A percentile compares a stretch with the other conserved stretches of the same genome.
phyloP scores from a whole-genome alignment of 139 green algal species.

The Chlorella sp. region DNA sequence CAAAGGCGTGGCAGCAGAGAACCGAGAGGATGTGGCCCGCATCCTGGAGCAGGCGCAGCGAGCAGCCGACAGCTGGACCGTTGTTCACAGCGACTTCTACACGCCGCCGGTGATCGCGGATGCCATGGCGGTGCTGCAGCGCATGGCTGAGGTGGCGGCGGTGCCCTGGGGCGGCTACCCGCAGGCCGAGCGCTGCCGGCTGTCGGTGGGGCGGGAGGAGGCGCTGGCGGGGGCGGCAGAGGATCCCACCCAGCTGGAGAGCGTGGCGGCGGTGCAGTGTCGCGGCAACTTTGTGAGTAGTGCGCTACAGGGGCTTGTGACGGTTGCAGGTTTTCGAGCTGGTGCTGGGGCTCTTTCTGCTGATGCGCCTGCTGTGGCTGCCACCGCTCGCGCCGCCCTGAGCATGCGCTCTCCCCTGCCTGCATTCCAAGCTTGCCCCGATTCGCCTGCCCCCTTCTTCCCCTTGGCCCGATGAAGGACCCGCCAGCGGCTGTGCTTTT shows the following conservation, averaged over 20 bases:
- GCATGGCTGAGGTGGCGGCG: slow-evolving; percentile 50
- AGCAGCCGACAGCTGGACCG: slow-evolving; percentile 42
- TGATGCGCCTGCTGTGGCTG: too few species aligned
- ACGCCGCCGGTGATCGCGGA: slow-evolving; percentile 66
- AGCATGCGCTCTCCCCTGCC: too few species aligned
- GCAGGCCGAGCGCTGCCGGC: slow-evolving; percentile 68
- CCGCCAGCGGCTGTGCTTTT: too few species aligned
- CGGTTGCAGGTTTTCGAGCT: too few species aligned
- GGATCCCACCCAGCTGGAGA: slow-evolving; percentile 38
- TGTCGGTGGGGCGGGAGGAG: slow-evolving; percentile 70
- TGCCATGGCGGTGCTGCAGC: slow-evolving; percentile 52
- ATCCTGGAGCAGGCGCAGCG: slow-evolving; percentile 73
- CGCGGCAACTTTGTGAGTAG: slow-evolving; percentile 69
- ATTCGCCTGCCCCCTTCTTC: too few species aligned
- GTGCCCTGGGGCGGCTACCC: slow-evolving; percentile 77
- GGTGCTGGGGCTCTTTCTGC: too few species aligned
- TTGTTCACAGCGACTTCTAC: slow-evolving; percentile 56
- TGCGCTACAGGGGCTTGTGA: too few species aligned
- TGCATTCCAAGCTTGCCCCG: too few species aligned
- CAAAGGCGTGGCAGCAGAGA: slow-evolving; percentile 40
- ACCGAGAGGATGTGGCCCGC: slow-evolving; percentile 61
- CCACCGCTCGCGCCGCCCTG: too few species aligned
- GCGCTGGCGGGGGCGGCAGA: slow-evolving; percentile 38
- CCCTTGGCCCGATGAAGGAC: too few species aligned
- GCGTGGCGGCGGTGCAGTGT: slow-evolving; percentile 72